Base-by-base conservation (phyloP, 1,139 yeast genomes). In the Citeromyces hawaiiensis region DNA sequence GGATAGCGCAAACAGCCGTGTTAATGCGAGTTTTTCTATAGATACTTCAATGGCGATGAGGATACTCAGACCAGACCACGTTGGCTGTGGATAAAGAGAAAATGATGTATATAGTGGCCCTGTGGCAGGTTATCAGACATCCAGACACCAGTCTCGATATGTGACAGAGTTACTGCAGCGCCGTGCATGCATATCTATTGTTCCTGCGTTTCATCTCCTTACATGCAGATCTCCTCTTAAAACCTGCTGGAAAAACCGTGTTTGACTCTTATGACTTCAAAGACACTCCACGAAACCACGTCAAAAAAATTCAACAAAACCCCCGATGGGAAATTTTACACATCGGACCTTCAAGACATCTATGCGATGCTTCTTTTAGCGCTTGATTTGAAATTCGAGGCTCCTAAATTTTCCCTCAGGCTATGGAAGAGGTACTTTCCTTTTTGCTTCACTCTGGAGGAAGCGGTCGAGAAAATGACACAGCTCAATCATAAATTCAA, bases 321-420 rank as follows among this genome's bases (percentile, higher is more conserved):
- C 0, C 69, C 76, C 0, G 56, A 57, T 27, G 83, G 83, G 0
- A 59, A 64, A 18, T 61, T 76, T 10, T 68, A 64, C 47, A 70
- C 77, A 21, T 64, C 66, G 35, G 83, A 79, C 48, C 47, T 81
- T 36, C 72, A 72, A 48, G 73, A 71, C 37, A 69, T 81, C 3
- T 83, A 56, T 52, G 64, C 80, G 1, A 55, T 75, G 36, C 51
- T 75, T 50, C 48, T 79, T 1, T 63, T 76, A 16, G 63, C 74
- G 34, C 57, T 78, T 33, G 55, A 70, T 4, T 54, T 76, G 34
- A 55, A 55, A 30, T 66, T 56, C 32, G 15, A 27, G 35, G 30
- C 9, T 42, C 38, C 19, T 41, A 32, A 30, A 43, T 36, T 15
- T n/a, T 16, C 17, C 4, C 18, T 13, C 13, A 42, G 32, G 32